Evolutionary conservation across 768 basidiomycete genomes (phyloP).

Genomic region (Guyanaporus albipodus): DNA sequence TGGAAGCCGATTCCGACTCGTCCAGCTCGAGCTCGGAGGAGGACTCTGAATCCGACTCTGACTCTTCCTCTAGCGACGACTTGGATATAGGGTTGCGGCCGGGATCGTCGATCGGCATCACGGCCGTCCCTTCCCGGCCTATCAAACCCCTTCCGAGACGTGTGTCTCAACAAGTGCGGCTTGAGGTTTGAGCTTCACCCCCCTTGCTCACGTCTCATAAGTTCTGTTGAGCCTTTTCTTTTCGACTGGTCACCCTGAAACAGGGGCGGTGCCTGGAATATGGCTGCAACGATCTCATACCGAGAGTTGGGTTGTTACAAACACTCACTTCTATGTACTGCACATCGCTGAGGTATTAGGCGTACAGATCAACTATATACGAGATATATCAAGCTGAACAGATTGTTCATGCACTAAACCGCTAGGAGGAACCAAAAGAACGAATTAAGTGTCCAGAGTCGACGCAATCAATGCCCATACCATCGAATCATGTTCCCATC

Average conservation of each 20-base stretch:
- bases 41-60: slow-evolving; percentile 7
- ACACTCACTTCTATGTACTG: slow-evolving; percentile 1
- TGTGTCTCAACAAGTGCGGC: slow-evolving; percentile 22
- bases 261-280: too few species aligned
- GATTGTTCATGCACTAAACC: not conserved
- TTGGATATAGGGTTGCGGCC: slow-evolving; percentile 15
- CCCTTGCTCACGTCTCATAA: too few species aligned
- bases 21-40: slow-evolving; percentile 10
- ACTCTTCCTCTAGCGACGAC: slow-evolving; percentile 9
- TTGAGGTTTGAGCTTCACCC: slow-evolving; percentile 27
- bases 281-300: too few species aligned
- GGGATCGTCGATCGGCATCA: slow-evolving; percentile 30
- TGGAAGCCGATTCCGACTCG: slow-evolving; percentile 11
- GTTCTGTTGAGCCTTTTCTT: too few species aligned
- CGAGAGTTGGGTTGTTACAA: too few species aligned
- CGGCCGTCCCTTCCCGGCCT: slow-evolving; percentile 39
- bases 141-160: slow-evolving; percentile 49
- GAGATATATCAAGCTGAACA: not conserved
- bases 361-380: slow-evolving; percentile 7
- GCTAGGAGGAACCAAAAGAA: not conserved
- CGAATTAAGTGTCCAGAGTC: not conserved
- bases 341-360: slow-evolving; percentile 2
- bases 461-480: too few species aligned
- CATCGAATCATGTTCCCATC: slow-evolving; percentile 11
- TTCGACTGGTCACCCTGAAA: too few species aligned